Evolutionary conservation across 352 stramenopile species (phyloP), one percentile per base, ranked within the genome.

Genomic region (Blastocystis sp.): DNA sequence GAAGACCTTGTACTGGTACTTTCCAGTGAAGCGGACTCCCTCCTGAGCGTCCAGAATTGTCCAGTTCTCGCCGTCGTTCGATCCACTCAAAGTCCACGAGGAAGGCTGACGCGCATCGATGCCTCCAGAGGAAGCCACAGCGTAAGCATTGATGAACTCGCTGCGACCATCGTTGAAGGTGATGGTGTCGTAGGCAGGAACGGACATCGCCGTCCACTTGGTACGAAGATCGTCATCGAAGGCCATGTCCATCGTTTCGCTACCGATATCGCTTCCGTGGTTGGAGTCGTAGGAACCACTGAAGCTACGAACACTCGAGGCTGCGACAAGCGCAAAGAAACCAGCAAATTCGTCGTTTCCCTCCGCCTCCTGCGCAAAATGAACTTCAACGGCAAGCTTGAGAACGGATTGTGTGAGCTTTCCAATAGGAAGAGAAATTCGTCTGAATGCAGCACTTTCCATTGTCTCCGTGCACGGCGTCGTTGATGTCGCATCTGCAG

Each of bases 101-200:
- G 4, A 9, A 21, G 73, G 73, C 46, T 34, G 54, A 65, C 73
- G 54, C 11, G 64, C 42, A 7, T 34, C 46, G 9, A 69, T 14
- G 29, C 59, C 73, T 29, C 54, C 54, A 18, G 54, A 73, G 42
- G 73, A 75, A 4, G 49, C 64, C 1, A 84, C 34, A 14, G 73
- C 32, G 34, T 84, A 84, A 21, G 73, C 54, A 36, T 84, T 84
- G 44, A 84, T 84, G 59, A 73, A 84, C 11, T 84, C 49, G 27
- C 59, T 32, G 48, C 72, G 51, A 16, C 76, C 34, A 9, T 49
- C n/a, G 21, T 76, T 9, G 54, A 75, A 84, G 8, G 34, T 34
- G 4, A 51, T 4, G 11, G 27, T 36, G 44, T 54, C n/a, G 34
- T 84, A 84, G 21, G 44, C 73, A 38, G 73, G 73, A 11, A 84